Evolutionary conservation across 495 filamentous ascomycete species (phyloP).

Genomic region (Lophiostoma macrostomum): DNA sequence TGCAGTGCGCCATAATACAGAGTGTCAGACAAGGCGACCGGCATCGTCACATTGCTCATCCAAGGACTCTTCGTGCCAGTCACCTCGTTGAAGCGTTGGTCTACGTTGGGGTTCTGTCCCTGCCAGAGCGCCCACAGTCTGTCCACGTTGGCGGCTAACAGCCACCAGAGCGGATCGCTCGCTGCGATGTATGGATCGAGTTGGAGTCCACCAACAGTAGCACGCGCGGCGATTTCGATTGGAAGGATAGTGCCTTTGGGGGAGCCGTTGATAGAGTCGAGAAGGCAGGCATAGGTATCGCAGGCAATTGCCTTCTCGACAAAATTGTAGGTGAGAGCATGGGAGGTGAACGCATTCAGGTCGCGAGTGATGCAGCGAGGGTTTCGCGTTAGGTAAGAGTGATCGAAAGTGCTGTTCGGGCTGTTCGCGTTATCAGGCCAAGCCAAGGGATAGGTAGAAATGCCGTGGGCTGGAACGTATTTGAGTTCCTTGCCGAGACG

Average conservation of each 20-base stretch:
- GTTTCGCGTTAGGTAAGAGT: too few species aligned
- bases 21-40: too few species aligned
- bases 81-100: too few species aligned
- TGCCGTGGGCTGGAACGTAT: too few species aligned
- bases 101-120: constrained; percentile 45
- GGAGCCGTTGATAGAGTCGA: constrained; percentile 42
- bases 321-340: constrained; percentile 23
- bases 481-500: too few species aligned
- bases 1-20: too few species aligned
- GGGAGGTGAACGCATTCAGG: constrained; percentile 52
- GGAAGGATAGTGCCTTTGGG: constrained; percentile 43
- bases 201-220: constrained; percentile 54
- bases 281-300: background rate
- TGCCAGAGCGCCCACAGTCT: constrained; percentile 69
- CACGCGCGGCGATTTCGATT: constrained; percentile 61
- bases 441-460: too few species aligned
- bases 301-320: background rate
- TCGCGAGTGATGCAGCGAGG: constrained; percentile 25
- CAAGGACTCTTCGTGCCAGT: too few species aligned
- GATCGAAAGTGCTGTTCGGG: too few species aligned
- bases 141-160: constrained; percentile 67
- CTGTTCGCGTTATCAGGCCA: too few species aligned
- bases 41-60: too few species aligned
- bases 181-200: constrained; percentile 55
- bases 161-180: constrained; percentile 64